Percentiles rank a stretch among this genome's conserved stretches.
phyloP scores from a whole-genome alignment of 1,139 yeast species.

The Geotrichum bryndzae region DNA sequence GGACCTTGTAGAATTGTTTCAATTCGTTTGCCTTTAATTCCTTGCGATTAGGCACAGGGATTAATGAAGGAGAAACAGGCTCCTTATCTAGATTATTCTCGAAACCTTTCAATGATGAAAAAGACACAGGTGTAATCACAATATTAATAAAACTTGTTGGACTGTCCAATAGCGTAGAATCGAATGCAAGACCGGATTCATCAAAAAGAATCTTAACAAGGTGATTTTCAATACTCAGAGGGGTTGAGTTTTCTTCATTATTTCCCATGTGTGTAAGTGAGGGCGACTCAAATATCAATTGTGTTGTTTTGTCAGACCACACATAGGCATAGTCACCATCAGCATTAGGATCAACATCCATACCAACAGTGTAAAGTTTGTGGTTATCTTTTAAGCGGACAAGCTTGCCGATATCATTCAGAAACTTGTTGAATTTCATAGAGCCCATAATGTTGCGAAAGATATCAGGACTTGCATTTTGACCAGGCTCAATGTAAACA shows the following conservation, averaged over 20 bases:
- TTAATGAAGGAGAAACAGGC: constrained; percentile 1
- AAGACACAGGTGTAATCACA: constrained; percentile 65
- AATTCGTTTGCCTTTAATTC: neutral
- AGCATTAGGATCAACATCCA: constrained; percentile 58
- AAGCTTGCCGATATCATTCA: constrained; percentile 53
- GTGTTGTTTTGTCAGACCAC: constrained; percentile 68
- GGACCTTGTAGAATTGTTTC: constrained; percentile 48
- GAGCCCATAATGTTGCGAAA: constrained; percentile 56
- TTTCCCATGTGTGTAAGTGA: constrained; percentile 63
- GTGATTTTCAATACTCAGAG: constrained; percentile 66
- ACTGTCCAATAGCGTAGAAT: constrained; percentile 64
- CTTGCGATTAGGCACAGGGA: constrained; percentile 2
- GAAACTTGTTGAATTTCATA: constrained; percentile 50
- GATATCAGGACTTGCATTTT: constrained; percentile 29
- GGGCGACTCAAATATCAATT: constrained; percentile 69
- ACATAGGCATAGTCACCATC: constrained; percentile 74
- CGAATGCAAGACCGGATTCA: constrained; percentile 61
- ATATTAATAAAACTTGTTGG: constrained; percentile 79
- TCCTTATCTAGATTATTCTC: neutral
- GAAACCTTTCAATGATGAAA: constrained; percentile 16
- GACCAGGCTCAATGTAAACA: constrained; percentile 67
- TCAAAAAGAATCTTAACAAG: constrained; percentile 75
- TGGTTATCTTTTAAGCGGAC: constrained; percentile 51
- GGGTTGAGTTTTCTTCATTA: constrained; percentile 32
- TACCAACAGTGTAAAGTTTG: constrained; percentile 67